These are phyloP conservation scores for Candida piceae DNA, from an alignment of 805 yeast genomes.

Conservation along the genomic window DNA sequence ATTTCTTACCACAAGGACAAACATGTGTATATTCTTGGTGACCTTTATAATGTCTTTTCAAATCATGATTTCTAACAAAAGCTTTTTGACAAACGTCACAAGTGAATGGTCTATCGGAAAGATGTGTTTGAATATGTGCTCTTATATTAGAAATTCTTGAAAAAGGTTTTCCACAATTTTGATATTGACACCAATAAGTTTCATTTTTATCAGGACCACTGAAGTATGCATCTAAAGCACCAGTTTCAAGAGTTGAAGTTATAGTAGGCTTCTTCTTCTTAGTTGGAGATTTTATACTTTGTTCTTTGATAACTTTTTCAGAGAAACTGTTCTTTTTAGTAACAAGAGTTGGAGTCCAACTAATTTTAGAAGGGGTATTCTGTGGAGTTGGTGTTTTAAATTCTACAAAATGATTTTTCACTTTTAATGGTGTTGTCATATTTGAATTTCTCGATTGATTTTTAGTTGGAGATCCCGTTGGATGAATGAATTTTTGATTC, in stretches of 20 bases:
- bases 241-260: slow-evolving; percentile 77
- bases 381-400: slow-evolving; percentile 27
- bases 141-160: slow-evolving; percentile 87
- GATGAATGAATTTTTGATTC: neutral
- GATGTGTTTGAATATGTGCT: slow-evolving; percentile 94
- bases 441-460: slow-evolving; percentile 8
- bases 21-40: slow-evolving; percentile 68
- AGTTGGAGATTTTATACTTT: slow-evolving; percentile 39
- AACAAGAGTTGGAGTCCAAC: slow-evolving; percentile 32
- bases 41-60: slow-evolving; percentile 82
- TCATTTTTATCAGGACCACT: slow-evolving; percentile 73
- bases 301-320: slow-evolving; percentile 28
- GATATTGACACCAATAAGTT: slow-evolving; percentile 67
- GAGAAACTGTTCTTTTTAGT: slow-evolving; percentile 27
- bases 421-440: slow-evolving; percentile 25
- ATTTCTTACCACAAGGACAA: slow-evolving; percentile 93
- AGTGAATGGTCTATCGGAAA: slow-evolving; percentile 86
- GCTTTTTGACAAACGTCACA: slow-evolving; percentile 76
- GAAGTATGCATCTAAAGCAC: slow-evolving; percentile 79
- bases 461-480: slow-evolving; percentile 5
- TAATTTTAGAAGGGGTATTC: slow-evolving; percentile 24
- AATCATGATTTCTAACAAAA: slow-evolving; percentile 93
- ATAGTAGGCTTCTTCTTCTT: slow-evolving; percentile 44
- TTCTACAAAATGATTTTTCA: slow-evolving; percentile 17
- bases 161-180: slow-evolving; percentile 77